These are phyloP conservation scores for Paramarasmius palmivorus DNA, from an alignment of 1,284 basidiomycete species.

Conservation along the genomic window DNA sequence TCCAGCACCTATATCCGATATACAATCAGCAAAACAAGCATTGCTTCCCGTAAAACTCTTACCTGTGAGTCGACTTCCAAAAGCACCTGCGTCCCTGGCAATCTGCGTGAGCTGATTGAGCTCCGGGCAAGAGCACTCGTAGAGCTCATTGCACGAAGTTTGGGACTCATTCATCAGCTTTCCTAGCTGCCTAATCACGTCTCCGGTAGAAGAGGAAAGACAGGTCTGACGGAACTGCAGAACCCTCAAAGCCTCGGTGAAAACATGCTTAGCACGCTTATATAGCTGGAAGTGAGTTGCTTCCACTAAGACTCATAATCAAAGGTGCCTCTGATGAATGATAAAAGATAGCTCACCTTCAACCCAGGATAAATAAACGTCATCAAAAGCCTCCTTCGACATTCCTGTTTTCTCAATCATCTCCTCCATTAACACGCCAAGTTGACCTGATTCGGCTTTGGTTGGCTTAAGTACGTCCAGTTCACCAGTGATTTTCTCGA, in stretches of 20 bases:
- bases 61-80: constrained; percentile 79
- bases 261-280: constrained; percentile 78
- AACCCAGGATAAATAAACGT: constrained; percentile 76
- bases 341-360: constrained; percentile 51
- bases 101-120: constrained; percentile 68
- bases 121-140: constrained; percentile 80
- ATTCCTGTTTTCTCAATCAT: constrained; percentile 72
- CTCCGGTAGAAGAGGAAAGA: constrained; percentile 17
- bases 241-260: constrained; percentile 77
- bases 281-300: constrained; percentile 78
- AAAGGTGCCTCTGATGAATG: constrained; percentile 1
- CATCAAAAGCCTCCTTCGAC: constrained; percentile 52
- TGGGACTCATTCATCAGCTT: constrained; percentile 80
- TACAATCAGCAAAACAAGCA: too few species aligned
- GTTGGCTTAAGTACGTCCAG: constrained; percentile 55
- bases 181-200: constrained; percentile 54
- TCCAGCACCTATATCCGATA: constrained; percentile 74
- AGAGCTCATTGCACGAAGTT: constrained; percentile 64
- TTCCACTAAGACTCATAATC: constrained; percentile 55
- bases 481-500: constrained; percentile 49
- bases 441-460: constrained; percentile 33
- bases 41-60: too few species aligned
- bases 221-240: constrained; percentile 72
- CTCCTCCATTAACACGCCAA: constrained; percentile 69
- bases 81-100: constrained; percentile 68